Conservation (phyloP, 495 filamentous ascomycete species). For the Penicillium cataractarum region DNA sequence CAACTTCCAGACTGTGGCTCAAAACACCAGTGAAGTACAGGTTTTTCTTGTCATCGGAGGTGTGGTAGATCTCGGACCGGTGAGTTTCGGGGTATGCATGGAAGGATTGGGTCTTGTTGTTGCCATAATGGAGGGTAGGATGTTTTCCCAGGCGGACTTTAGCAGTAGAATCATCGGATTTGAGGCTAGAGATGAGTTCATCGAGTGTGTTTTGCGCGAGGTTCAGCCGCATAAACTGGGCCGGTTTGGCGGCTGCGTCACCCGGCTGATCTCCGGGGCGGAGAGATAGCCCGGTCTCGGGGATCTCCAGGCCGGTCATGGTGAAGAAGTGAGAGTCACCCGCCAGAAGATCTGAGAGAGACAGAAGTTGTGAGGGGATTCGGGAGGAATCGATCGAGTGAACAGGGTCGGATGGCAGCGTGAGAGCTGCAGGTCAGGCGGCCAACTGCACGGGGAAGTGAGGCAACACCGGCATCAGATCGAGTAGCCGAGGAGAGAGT, state of each 20-base stretch:
- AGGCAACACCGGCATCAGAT: constrained; percentile 47
- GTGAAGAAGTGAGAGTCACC: constrained; percentile 14
- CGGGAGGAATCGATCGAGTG: constrained; percentile 26
- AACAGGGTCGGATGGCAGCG: constrained; percentile 46
- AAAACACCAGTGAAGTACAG: constrained; percentile 58
- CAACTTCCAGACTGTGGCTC: constrained; percentile 59
- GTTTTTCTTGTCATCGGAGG: constrained; percentile 42
- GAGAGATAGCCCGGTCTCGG: constrained; percentile 53
- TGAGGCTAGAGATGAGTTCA: constrained; percentile 69
- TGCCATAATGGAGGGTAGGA: constrained; percentile 55
- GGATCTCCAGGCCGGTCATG: constrained; percentile 47
- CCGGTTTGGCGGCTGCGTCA: constrained; percentile 35
- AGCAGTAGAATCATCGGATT: constrained; percentile 60
- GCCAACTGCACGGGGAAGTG: constrained; percentile 44
- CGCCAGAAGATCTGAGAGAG: constrained; percentile 12
- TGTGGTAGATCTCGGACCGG: constrained; percentile 57
- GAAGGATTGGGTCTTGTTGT: constrained; percentile 55
- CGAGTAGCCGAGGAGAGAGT: constrained; percentile 26
- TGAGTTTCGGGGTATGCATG: constrained; percentile 50
- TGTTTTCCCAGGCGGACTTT: constrained; percentile 50
- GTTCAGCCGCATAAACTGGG: constrained; percentile 66
- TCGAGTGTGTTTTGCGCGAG: constrained; percentile 68
- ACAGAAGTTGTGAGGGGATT: constrained; percentile 2
- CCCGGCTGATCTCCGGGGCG: constrained; percentile 40
- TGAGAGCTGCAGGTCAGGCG: constrained; percentile 50